phyloP scores from a whole-genome alignment of 1,284 basidiomycete species.

The Microbotryum intermedium region DNA sequence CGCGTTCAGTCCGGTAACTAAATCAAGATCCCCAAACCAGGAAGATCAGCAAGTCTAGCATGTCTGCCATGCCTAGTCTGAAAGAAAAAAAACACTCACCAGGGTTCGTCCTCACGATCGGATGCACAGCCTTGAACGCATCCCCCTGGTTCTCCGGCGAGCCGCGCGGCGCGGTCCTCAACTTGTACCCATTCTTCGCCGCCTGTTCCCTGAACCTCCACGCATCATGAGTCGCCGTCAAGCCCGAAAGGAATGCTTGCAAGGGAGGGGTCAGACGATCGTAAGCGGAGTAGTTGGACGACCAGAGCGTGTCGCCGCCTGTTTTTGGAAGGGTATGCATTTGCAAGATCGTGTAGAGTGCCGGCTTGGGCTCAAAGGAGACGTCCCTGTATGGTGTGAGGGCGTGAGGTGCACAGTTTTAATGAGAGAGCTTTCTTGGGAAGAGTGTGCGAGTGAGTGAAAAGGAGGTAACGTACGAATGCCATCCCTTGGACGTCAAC shows the following conservation, averaged over 20 bases:
- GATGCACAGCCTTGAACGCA: slow-evolving; percentile 39
- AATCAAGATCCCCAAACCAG: too few relatives aligned
- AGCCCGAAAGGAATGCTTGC: slow-evolving; percentile 51
- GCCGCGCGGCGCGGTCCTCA: slow-evolving; percentile 42
- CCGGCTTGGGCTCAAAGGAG: slow-evolving; percentile 58
- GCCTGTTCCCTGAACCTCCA: slow-evolving; percentile 47
- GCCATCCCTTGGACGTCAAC: neutral
- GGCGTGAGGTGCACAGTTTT: too few relatives aligned
- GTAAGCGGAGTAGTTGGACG: slow-evolving; percentile 18
- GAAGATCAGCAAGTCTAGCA: too few relatives aligned
- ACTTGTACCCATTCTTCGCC: slow-evolving; percentile 26
- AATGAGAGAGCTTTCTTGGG: too few relatives aligned
- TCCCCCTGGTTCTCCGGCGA: slow-evolving; percentile 54
- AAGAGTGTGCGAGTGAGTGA: too few relatives aligned
- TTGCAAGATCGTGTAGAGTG: slow-evolving; percentile 47
- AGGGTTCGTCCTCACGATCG: slow-evolving; percentile 43
- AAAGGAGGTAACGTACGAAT: neutral
- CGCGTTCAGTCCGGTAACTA: slow-evolving; percentile 55
- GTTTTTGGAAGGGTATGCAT: slow-evolving; percentile 47
- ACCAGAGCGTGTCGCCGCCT: slow-evolving; percentile 44
- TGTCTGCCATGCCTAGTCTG: too few relatives aligned
- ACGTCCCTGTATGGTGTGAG: slow-evolving; percentile 51
- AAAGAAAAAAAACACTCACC: too few relatives aligned
- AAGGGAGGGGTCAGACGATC: slow-evolving; percentile 50
- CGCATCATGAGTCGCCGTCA: slow-evolving; percentile 54